These are phyloP conservation scores for Ceratobasidium sp. DNA, from an alignment of 1,284 basidiomycete species.

Conservation along the genomic window DNA sequence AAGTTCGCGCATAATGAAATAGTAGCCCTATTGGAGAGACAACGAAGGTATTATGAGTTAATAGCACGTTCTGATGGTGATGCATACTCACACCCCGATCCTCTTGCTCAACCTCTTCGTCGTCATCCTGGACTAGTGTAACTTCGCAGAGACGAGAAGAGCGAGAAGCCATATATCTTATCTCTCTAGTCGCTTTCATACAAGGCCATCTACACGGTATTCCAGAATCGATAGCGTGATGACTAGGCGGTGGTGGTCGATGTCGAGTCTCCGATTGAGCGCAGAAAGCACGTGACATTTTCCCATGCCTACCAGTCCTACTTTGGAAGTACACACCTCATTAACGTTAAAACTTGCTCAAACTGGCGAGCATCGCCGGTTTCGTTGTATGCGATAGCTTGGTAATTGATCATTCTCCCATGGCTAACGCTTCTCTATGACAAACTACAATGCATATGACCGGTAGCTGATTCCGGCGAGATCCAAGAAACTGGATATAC, in stretches of 20 bases:
- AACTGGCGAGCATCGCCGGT: too few relatives aligned
- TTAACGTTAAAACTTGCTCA: too few relatives aligned
- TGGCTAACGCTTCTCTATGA: too few relatives aligned
- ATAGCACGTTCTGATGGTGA: background rate
- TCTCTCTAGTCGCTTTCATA: slow-evolving; percentile 39
- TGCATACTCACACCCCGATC: slow-evolving; percentile 69
- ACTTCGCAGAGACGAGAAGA: background rate
- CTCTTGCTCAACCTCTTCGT: slow-evolving; percentile 83
- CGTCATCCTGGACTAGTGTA: slow-evolving; percentile 66
- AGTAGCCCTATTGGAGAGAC: slow-evolving; percentile 70
- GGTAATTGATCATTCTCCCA: too few relatives aligned
- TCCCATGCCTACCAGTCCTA: too few relatives aligned
- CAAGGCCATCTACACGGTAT: background rate
- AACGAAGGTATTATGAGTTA: slow-evolving; percentile 16
- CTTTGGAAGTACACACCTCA: too few relatives aligned
- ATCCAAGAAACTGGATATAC: too few relatives aligned
- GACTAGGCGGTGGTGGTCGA: too few relatives aligned
- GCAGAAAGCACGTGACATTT: too few relatives aligned
- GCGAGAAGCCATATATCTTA: background rate
- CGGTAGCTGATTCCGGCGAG: slow-evolving; percentile 57
- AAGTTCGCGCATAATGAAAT: slow-evolving; percentile 95
- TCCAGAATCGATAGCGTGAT: background rate
- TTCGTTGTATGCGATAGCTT: too few relatives aligned
- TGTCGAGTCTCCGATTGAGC: too few relatives aligned
- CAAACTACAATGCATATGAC: too few relatives aligned